A percentile compares a stretch with the other conserved stretches of the same genome.
phyloP scores from a whole-genome alignment of 495 filamentous ascomycete genomes.

The Friedmanniomyces endolithicus region DNA sequence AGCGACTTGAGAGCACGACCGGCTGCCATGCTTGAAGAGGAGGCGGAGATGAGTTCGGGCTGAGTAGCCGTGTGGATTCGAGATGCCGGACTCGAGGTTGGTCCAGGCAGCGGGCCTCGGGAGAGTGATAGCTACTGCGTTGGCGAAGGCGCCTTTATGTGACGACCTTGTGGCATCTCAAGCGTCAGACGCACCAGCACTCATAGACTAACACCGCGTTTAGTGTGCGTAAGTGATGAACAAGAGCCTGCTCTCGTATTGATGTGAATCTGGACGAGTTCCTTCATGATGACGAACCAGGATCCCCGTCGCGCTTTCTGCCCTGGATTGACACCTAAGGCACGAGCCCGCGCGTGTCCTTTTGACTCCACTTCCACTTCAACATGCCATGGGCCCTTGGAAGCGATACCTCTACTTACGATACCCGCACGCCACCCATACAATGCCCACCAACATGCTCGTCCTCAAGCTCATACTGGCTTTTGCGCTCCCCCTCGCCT shows the following conservation, averaged over 20 bases:
- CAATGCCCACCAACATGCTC: slow-evolving; percentile 3
- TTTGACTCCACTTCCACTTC: no score
- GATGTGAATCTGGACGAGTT: no score
- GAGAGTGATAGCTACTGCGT: background rate
- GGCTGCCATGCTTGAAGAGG: slow-evolving; percentile 17
- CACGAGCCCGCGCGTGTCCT: background rate
- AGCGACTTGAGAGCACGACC: slow-evolving; percentile 13
- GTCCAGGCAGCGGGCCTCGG: background rate
- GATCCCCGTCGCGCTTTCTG: no score
- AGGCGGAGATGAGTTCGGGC: background rate
- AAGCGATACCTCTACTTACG: no score
- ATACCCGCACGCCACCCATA: background rate
- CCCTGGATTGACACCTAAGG: background rate
- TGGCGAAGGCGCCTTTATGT: background rate
- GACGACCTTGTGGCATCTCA: background rate
- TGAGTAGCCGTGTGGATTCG: background rate
- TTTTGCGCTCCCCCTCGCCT: slow-evolving; percentile 40
- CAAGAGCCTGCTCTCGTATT: background rate
- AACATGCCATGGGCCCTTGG: no score
- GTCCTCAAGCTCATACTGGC: slow-evolving; percentile 14
- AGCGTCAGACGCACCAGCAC: background rate
- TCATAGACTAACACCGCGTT: background rate
- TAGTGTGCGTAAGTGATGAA: background rate
- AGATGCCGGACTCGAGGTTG: background rate
- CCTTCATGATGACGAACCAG: no score